These are phyloP conservation scores for Eimeria praecox DNA, from an alignment of 169 alveolate species.

Conservation along the genomic window DNA sequence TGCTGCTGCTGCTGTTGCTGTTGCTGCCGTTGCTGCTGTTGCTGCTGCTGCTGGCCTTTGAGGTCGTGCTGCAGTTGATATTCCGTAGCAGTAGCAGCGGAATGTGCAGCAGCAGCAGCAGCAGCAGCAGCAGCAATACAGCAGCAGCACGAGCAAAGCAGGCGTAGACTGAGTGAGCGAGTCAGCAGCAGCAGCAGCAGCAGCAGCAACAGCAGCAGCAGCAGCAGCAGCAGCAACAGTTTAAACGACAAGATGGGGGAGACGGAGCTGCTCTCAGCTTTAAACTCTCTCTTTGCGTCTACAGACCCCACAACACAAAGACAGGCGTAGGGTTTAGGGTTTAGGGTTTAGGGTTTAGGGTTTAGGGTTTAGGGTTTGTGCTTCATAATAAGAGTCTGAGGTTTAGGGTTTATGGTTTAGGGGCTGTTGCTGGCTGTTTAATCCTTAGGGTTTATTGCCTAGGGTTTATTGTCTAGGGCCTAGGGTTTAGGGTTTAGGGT, in stretches of 20 bases:
- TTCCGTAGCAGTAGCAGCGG: slow-evolving; percentile 9
- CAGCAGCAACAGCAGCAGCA: slow-evolving; percentile 34
- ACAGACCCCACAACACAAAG: neutral
- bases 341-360: neutral
- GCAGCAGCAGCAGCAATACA: too few relatives aligned
- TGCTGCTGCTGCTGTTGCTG: neutral
- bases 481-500: neutral
- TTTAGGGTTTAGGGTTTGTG: neutral
- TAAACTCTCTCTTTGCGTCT: neutral
- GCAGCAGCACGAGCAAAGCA: neutral
- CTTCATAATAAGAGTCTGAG: neutral
- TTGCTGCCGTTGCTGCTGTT: neutral
- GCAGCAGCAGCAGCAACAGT: slow-evolving; percentile 16
- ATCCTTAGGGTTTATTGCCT: too few relatives aligned
- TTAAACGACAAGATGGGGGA: slow-evolving; percentile 13
- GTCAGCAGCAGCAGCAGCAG: too few relatives aligned
- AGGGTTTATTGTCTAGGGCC: too few relatives aligned
- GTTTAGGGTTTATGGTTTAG: neutral
- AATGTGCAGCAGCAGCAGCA: too few relatives aligned
- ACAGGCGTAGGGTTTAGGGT: slow-evolving; percentile 5
- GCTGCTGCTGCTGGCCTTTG: neutral
- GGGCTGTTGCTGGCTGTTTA: neutral
- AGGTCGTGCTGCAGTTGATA: neutral
- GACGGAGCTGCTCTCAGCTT: neutral
- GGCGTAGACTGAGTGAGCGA: too few relatives aligned